phyloP scores from a whole-genome alignment of 306 rosid species.

The Castanea sativa region DNA sequence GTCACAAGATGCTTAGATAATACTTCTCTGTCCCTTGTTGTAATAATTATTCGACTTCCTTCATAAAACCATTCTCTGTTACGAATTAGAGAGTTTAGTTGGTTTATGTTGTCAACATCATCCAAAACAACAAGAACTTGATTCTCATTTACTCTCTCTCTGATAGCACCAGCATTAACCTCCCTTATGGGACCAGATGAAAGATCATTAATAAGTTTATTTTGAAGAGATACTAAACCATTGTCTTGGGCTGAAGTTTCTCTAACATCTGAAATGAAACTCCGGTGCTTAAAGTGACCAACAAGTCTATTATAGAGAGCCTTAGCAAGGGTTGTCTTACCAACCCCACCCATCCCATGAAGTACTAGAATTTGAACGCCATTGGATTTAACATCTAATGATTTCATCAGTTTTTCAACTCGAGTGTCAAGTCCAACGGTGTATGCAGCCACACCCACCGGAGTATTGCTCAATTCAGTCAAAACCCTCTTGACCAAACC shows the following conservation, averaged over 20 bases:
- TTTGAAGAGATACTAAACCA: conserved; percentile 44
- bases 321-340: conserved; percentile 71
- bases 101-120: conserved; percentile 48
- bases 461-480: conserved; percentile 45
- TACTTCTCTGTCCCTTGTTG: conserved; percentile 45
- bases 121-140: conserved; percentile 54
- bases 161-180: conserved; percentile 19
- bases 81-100: conserved; percentile 36
- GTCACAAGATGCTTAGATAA: conserved; percentile 15
- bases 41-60: conserved; percentile 55
- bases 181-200: conserved; percentile 7
- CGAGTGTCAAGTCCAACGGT: conserved; percentile 53
- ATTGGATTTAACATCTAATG: conserved; percentile 39
- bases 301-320: conserved; percentile 48
- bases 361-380: conserved; percentile 46
- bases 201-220: conserved; percentile 25
- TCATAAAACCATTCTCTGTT: conserved; percentile 43
- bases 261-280: conserved; percentile 52
- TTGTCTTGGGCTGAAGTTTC: conserved; percentile 28
- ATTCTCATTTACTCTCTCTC: conserved; percentile 13
- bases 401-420: conserved; percentile 15
- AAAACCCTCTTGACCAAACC: conserved; percentile 30
- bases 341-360: conserved; percentile 65
- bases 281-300: conserved; percentile 28
- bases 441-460: conserved; percentile 34